phyloP scores from a whole-genome alignment of 108 stramenopile genomes.

The Chaetoceros muelleri region DNA sequence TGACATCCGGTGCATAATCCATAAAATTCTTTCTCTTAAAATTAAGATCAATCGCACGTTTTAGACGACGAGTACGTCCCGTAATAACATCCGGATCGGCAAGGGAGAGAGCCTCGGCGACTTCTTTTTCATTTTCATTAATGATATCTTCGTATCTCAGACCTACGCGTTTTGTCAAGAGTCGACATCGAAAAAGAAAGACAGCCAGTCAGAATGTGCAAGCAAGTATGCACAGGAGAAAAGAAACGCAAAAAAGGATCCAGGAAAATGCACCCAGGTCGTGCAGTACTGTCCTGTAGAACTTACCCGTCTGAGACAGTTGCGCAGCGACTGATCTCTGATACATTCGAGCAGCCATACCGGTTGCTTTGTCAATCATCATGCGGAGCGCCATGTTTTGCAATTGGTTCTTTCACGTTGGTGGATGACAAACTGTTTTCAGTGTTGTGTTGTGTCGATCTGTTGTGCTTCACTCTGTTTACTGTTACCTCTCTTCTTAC shows the following conservation, averaged over 20 bases:
- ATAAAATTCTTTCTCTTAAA: constrained; percentile 77
- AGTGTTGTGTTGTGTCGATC: too few relatives aligned
- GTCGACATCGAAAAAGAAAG: too few relatives aligned
- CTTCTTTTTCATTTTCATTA: constrained; percentile 56
- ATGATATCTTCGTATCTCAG: constrained; percentile 80
- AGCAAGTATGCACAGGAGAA: too few relatives aligned
- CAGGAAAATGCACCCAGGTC: not conserved
- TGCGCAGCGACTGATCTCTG: constrained; percentile 36
- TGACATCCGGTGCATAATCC: constrained; percentile 69
- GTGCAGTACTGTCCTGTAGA: not conserved
- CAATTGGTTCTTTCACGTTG: too few relatives aligned
- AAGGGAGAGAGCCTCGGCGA: constrained; percentile 73
- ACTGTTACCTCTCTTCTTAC: too few relatives aligned
- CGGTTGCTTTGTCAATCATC: constrained; percentile 48
- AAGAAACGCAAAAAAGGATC: not conserved
- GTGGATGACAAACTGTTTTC: too few relatives aligned
- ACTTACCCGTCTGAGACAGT: constrained; percentile 72
- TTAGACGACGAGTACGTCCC: constrained; percentile 76
- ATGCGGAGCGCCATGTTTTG: constrained; percentile 59
- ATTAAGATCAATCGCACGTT: constrained; percentile 78
- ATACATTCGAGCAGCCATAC: constrained; percentile 46
- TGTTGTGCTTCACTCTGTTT: too few relatives aligned
- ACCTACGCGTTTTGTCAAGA: constrained; percentile 24
- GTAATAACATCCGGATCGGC: constrained; percentile 69
- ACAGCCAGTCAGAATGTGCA: not conserved